Conservation (phyloP, 495 filamentous ascomycete genomes). For the Gamarada debralockiae region DNA sequence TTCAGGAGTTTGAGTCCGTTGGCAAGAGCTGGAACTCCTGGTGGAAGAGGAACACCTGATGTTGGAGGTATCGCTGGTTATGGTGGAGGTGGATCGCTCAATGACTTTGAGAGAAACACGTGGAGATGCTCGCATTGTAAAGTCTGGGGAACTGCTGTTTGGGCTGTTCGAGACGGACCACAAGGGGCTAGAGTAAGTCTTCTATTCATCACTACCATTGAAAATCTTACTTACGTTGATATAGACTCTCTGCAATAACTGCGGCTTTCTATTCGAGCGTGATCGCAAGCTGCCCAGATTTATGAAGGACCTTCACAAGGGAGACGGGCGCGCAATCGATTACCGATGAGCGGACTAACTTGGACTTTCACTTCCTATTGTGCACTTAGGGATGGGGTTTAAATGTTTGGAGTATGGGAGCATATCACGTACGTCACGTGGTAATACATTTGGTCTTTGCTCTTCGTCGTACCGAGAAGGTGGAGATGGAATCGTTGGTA, state of each 20-base stretch:
- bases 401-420: conserved; percentile 12
- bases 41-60: conserved; percentile 72
- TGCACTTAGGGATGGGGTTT: conserved; percentile 11
- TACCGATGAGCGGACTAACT: conserved; percentile 13
- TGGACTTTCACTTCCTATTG: conserved; percentile 2
- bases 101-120: conserved; percentile 73
- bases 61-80: conserved; percentile 57
- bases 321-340: conserved; percentile 30
- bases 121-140: conserved; percentile 93
- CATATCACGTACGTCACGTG: conserved; percentile 12
- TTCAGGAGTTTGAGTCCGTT: conserved; percentile 84
- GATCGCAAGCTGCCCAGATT: conserved; percentile 81
- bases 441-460: background rate
- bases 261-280: conserved; percentile 83
- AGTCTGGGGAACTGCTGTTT: conserved; percentile 85
- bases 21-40: conserved; percentile 62
- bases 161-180: conserved; percentile 92
- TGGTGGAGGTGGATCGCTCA: conserved; percentile 58
- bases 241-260: conserved; percentile 91
- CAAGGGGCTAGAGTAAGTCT: conserved; percentile 72
- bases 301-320: conserved; percentile 69
- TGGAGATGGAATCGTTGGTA: background rate
- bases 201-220: background rate
- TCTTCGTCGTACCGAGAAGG: too few relatives aligned
- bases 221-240: conserved; percentile 12